Percentiles rank a stretch among this genome's conserved stretches.
Evolutionary conservation across 257 asterid genomes (phyloP).

Genomic region (Cinchona pubescens): DNA sequence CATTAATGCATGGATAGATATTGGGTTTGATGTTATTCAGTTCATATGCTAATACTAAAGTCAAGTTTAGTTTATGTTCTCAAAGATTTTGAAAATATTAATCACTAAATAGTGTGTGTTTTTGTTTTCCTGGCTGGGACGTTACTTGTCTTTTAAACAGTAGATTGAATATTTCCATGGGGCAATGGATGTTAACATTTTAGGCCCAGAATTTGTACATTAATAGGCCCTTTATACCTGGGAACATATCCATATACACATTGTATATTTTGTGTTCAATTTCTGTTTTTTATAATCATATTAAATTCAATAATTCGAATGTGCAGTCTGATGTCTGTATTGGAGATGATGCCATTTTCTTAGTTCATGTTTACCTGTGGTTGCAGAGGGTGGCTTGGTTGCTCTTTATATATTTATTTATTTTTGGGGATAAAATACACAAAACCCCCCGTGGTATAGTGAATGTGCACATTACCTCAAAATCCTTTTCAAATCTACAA

Average conservation of each 20-base stretch:
- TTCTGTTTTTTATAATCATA: background rate
- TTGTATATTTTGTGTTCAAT: background rate
- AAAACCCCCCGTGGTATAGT: too few relatives aligned
- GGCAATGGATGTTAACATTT: background rate
- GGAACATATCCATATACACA: background rate
- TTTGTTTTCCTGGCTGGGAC: background rate
- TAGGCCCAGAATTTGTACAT: background rate
- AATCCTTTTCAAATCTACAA: too few relatives aligned
- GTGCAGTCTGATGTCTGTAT: background rate
- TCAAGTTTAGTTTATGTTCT: too few relatives aligned
- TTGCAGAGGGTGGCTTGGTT: background rate
- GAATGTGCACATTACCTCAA: too few relatives aligned
- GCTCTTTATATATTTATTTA: background rate
- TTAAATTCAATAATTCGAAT: background rate
- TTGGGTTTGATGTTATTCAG: background rate
- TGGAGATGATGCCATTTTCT: background rate
- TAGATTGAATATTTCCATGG: background rate
- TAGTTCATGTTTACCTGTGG: slow-evolving; percentile 1
- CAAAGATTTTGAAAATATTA: background rate
- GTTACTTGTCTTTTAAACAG: background rate
- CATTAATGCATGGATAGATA: background rate
- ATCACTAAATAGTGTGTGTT: background rate
- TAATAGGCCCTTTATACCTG: background rate
- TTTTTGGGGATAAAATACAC: too few relatives aligned
- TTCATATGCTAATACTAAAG: background rate